Evolutionary conservation across 495 filamentous ascomycete genomes (phyloP), one percentile per base, ranked within the genome.

Genomic region (Penicillium daleae): DNA sequence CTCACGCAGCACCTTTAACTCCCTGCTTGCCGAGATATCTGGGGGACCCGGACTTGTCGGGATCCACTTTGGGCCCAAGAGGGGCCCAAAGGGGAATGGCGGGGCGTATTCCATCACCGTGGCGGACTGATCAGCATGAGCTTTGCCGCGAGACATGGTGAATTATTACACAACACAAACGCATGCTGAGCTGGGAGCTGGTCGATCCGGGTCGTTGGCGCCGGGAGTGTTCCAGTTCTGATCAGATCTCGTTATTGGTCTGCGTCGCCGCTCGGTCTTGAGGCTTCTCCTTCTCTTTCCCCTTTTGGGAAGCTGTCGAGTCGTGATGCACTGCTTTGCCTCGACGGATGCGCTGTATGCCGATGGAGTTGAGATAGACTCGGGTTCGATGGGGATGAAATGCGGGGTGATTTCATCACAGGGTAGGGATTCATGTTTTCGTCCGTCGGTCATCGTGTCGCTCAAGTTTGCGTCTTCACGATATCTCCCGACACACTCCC

Each of bases 211-310:
- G 21, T 22, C 21, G 19, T 22, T 46, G 9, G 42, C 21, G 42
- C 42, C 42, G 42, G 42, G 21, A 22, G 42, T 7, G 4, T 17
- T 13, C 42, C 8, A 24, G 8, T 3, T 53, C 2, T 33, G 26
- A 7, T 9, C 7, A n/a, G 2, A 4, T 15, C 10, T 6, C 17
- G 13, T 52, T 13, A 71, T 71, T 71, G 69, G 69, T 35, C 52
- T 49, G 22, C 2, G 21, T 57, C 69, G 66, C 69, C 69, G 69
- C 50, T 71, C 69, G 69, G 68, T 57, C 39, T 19, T 46, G 35
- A 29, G 49, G 17, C 0, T 26, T 71, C 69, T 69, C 66, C 32
- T 69, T 37, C 37, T 66, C 59, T 49, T 69, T 69, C 66, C 69
- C 46, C 44, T 66, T 56, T 49, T 5, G 66, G 60, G 12, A 29